phyloP scores from a whole-genome alignment of 2,329 filamentous ascomycete species.

The Fusarium scirpi region DNA sequence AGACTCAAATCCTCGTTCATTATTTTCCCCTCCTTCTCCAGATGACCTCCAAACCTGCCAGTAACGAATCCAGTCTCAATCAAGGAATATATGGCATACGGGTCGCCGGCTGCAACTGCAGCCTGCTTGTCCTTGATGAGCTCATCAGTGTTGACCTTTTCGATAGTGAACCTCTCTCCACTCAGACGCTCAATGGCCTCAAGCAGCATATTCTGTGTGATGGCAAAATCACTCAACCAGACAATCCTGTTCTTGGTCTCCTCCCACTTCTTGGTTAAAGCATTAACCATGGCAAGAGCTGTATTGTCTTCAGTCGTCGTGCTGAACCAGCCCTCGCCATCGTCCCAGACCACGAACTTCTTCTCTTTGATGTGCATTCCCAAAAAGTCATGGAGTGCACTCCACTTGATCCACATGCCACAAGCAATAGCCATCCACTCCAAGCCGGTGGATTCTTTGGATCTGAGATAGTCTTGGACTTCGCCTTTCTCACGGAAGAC shows the following conservation, averaged over 20 bases:
- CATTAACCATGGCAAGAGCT: neutral
- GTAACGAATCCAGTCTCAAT: slow-evolving; percentile 17
- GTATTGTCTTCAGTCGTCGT: slow-evolving; percentile 14
- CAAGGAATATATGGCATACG: neutral
- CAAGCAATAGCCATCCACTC: slow-evolving; percentile 23
- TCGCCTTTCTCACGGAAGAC: slow-evolving; percentile 18
- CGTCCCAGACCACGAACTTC: slow-evolving; percentile 11
- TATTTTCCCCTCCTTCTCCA: slow-evolving; percentile 12
- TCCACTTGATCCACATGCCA: slow-evolving; percentile 24
- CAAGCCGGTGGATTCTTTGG: neutral
- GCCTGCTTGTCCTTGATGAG: neutral
- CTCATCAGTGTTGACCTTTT: neutral
- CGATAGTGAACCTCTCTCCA: neutral
- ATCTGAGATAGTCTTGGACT: slow-evolving; percentile 14
- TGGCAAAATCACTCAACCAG: slow-evolving; percentile 14
- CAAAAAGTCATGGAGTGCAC: slow-evolving; percentile 1
- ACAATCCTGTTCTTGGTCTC: slow-evolving; percentile 14
- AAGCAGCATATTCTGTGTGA: slow-evolving; percentile 11
- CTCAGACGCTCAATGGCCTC: neutral
- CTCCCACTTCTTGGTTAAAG: slow-evolving; percentile 10
- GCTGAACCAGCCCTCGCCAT: slow-evolving; percentile 17
- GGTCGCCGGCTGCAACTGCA: neutral
- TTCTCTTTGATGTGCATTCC: slow-evolving; percentile 24
- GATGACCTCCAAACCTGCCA: neutral
- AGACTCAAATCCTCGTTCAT: neutral